Percentiles rank a stretch among this genome's conserved stretches.
phyloP scores from a whole-genome alignment of 371 early-diverging fungal genomes.

The Syncephalis plumigaleata region DNA sequence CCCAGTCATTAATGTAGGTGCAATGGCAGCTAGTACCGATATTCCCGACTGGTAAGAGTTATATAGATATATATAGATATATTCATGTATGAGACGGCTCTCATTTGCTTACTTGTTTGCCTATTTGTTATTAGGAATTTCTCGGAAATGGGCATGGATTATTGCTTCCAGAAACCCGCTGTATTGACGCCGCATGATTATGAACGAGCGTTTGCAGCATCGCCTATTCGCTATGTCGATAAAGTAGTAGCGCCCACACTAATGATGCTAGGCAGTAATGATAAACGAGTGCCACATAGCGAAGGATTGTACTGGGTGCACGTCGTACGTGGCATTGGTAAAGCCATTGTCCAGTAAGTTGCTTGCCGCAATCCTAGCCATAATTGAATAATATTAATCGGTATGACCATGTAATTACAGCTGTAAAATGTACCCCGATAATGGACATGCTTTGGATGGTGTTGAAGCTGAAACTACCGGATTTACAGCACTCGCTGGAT shows the following conservation, averaged over 20 bases:
- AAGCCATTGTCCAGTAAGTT: slow-evolving; percentile 4
- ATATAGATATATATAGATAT: slow-evolving; percentile 9
- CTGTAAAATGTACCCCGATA: slow-evolving; percentile 33
- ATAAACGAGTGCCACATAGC: slow-evolving; percentile 48
- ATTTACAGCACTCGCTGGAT: neutral
- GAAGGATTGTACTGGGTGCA: slow-evolving; percentile 27
- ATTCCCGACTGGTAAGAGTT: slow-evolving; percentile 57
- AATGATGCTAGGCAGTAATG: slow-evolving; percentile 37
- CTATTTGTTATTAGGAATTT: slow-evolving; percentile 13
- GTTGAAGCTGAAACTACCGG: slow-evolving; percentile 34
- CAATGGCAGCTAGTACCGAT: slow-evolving; percentile 32
- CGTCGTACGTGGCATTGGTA: slow-evolving; percentile 11
- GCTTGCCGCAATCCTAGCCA: neutral
- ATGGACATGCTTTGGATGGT: slow-evolving; percentile 43
- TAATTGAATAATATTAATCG: neutral
- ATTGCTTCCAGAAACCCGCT: slow-evolving; percentile 17
- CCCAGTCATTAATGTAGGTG: slow-evolving; percentile 51
- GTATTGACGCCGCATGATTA: slow-evolving; percentile 27
- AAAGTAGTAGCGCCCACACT: slow-evolving; percentile 37
- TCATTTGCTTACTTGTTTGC: neutral
- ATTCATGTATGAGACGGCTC: slow-evolving; percentile 6
- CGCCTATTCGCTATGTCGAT: slow-evolving; percentile 28
- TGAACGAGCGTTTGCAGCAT: slow-evolving; percentile 21
- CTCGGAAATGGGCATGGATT: slow-evolving; percentile 27
- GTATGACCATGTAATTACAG: too few species aligned